Evolutionary conservation across 768 basidiomycete genomes (phyloP).

Genomic region (Tulasnella sp.): DNA sequence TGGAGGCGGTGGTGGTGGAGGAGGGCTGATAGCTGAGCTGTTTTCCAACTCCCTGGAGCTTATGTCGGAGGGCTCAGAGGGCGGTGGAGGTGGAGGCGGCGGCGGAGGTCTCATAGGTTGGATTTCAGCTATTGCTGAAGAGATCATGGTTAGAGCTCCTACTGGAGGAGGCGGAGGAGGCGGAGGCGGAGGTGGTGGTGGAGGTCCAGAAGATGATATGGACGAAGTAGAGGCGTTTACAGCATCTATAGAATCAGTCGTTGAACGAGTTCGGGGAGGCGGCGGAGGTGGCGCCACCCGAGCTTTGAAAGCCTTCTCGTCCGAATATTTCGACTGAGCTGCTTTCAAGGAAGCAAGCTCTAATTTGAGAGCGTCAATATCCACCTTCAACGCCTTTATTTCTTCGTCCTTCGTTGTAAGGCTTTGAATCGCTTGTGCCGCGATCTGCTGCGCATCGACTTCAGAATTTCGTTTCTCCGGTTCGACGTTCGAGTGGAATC

Average conservation of each 20-base stretch:
- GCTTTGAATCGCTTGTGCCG: conserved; percentile 59
- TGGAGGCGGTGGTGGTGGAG: background rate
- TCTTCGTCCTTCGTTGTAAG: conserved; percentile 61
- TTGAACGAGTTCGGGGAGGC: conserved; percentile 24
- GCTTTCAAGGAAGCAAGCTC: conserved; percentile 37
- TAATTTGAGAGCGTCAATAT: conserved; percentile 28
- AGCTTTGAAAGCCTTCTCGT: conserved; percentile 65
- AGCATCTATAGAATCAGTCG: background rate
- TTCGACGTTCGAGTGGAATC: conserved; percentile 46
- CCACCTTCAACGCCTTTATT: conserved; percentile 40
- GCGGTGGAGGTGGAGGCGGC: conserved; percentile 11
- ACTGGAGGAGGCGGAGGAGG: background rate
- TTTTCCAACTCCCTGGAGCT: background rate
- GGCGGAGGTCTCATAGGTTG: conserved; percentile 25
- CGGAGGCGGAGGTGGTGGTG: conserved; percentile 24
- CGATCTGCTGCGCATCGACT: conserved; percentile 61
- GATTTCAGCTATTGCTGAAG: conserved; percentile 30
- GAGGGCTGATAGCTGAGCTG: background rate
- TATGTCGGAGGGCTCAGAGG: background rate
- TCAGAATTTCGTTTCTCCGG: conserved; percentile 46
- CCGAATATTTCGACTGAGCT: conserved; percentile 37
- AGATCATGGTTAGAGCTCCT: background rate
- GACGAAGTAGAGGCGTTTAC: background rate
- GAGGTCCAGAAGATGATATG: conserved; percentile 7
- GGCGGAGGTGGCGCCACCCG: conserved; percentile 58